Evolutionary conservation across 116 monocot species (phyloP).

Genomic region (Dioscorea cayenensis): DNA sequence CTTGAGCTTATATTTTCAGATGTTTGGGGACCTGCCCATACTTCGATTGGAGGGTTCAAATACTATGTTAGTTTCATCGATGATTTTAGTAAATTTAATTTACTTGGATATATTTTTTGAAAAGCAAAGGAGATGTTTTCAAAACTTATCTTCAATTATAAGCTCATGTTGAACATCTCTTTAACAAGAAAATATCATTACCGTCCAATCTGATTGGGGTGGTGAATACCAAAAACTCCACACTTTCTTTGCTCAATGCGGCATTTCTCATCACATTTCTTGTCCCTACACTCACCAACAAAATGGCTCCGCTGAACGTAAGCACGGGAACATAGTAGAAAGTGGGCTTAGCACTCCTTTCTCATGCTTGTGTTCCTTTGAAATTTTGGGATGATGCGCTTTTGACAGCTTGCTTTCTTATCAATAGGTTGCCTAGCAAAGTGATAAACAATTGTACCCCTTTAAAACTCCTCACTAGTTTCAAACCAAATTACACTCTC

Average conservation of each 20-base stretch:
- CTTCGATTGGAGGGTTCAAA: background rate
- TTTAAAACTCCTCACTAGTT: background rate
- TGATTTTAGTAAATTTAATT: no score
- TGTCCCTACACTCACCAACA: background rate
- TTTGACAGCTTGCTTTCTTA: background rate
- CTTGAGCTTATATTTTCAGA: background rate
- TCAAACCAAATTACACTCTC: background rate
- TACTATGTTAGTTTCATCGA: background rate
- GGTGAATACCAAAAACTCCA: background rate
- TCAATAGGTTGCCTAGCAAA: background rate
- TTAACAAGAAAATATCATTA: background rate
- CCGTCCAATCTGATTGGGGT: background rate
- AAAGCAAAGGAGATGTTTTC: background rate
- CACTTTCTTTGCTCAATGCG: background rate
- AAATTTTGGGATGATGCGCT: no score
- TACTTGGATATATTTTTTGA: background rate
- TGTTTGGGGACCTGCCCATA: background rate
- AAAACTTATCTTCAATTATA: background rate
- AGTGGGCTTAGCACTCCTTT: background rate
- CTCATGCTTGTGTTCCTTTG: background rate
- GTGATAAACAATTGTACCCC: background rate
- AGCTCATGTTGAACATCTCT: background rate
- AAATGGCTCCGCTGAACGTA: background rate
- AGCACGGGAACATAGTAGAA: constrained; percentile 6
- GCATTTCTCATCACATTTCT: background rate